These are phyloP conservation scores for Xylariomycetidae sp. DNA, from an alignment of 2,329 filamentous ascomycete species.

Conservation along the genomic window DNA sequence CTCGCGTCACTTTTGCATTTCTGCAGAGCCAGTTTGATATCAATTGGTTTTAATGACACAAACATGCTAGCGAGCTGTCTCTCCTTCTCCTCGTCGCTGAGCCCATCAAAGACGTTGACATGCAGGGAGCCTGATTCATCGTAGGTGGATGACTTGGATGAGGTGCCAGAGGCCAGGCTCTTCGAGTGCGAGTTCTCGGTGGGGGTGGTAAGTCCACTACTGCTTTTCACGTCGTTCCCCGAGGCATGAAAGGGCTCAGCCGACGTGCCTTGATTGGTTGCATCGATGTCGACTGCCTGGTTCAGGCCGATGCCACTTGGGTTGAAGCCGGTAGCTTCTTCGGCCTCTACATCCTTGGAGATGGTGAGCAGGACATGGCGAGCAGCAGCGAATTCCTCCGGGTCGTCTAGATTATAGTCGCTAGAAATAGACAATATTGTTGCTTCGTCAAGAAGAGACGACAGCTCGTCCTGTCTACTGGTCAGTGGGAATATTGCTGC, in stretches of 20 bases:
- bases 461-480: constrained; percentile 69
- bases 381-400: constrained; percentile 46
- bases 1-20: constrained; percentile 63
- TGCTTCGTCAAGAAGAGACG: constrained; percentile 68
- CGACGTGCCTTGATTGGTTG: constrained; percentile 10
- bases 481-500: not conserved
- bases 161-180: constrained; percentile 16
- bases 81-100: constrained; percentile 57
- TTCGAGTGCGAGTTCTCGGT: constrained; percentile 20
- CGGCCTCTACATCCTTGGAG: constrained; percentile 54
- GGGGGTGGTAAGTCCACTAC: constrained; percentile 18
- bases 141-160: constrained; percentile 14
- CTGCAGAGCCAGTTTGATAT: constrained; percentile 60
- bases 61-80: constrained; percentile 64
- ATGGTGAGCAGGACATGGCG: constrained; percentile 58
- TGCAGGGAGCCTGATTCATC: constrained; percentile 19
- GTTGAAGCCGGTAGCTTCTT: constrained; percentile 74
- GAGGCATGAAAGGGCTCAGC: constrained; percentile 6
- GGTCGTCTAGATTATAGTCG: constrained; percentile 61
- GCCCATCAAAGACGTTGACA: constrained; percentile 27
- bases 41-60: constrained; percentile 57
- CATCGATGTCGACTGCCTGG: constrained; percentile 14
- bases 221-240: constrained; percentile 23
- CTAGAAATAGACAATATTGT: constrained; percentile 68
- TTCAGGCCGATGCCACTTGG: constrained; percentile 61